Base-by-base conservation (phyloP, 208 protist species). In the Crithidia fasciculata region DNA sequence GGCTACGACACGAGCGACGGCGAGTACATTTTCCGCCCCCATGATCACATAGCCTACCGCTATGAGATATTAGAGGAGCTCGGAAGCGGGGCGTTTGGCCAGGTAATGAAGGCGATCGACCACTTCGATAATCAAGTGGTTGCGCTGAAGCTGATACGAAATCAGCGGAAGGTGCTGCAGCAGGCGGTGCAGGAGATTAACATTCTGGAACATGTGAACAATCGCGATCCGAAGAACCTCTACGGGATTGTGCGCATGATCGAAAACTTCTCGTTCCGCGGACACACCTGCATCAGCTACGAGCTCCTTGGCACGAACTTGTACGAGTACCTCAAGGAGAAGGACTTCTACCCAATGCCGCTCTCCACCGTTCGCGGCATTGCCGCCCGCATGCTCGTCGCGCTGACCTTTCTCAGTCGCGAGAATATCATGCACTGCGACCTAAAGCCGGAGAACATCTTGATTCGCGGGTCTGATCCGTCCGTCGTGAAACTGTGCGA, bases 391-490 rank as follows among this genome's bases (percentile, higher is more conserved):
- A 61, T 96, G 55, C 70, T 96, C 5, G 81, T 93, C 2, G 83
- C 94, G 5, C 72, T 97, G 60, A 85, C 87, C 3, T 97, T 93
- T 68, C 53, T 97, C 43, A 88, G 78, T 57, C 81, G 78, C 28
- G 85, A 96, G 65, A 86, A 88, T 56, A 95, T 99, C 66, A 95
- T 98, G 59, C 98, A 99, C 79, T 95, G 94, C 62, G 98, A 99
- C 72, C 65, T 99, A 53, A 99, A 99, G 81, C 98, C 97, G 6
- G 98, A 99, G 82, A 99, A 99, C 78, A 91, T 99, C 52, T 80
- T 99, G 8, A 75, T 98, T 18, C 81, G 83, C 65, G 69, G 83
- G 16, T 63, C 85, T 15, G 88, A 88, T 57, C 89, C 87, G 37
- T 82, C 84, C 19, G 84, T 78, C 18, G 97, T 99, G 77, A 99